Conservation (phyloP, 2,329 filamentous ascomycete species). For the Colletotrichum destructivum region DNA sequence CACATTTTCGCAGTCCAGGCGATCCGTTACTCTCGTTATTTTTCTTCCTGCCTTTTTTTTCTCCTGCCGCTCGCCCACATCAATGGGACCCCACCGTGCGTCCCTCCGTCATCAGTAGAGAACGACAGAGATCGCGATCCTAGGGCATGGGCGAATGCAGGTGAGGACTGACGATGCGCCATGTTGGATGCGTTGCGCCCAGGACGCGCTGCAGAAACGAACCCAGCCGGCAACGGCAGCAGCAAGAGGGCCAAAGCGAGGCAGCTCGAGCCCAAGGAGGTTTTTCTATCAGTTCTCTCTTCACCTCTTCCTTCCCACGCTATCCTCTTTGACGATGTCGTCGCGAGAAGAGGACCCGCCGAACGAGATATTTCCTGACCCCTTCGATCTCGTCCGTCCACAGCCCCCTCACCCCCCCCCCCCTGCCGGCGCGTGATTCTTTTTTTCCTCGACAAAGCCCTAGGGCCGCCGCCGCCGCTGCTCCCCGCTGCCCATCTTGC, state of each 20-base stretch:
- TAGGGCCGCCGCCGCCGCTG: background rate
- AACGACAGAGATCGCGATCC: slow-evolving; percentile 29
- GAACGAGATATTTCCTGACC: slow-evolving; percentile 10
- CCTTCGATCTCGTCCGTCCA: background rate
- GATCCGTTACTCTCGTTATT: background rate
- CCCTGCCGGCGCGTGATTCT: slow-evolving; percentile 16
- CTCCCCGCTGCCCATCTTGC: background rate
- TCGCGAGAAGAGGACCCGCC: slow-evolving; percentile 29
- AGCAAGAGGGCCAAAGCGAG: slow-evolving; percentile 24
- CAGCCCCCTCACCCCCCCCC: background rate
- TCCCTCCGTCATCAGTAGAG: slow-evolving; percentile 28
- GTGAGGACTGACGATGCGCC: slow-evolving; percentile 41
- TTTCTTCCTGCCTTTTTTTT: background rate
- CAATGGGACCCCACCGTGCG: slow-evolving; percentile 13
- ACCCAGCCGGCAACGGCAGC: too few relatives aligned
- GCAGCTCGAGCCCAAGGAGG: background rate
- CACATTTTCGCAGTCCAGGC: slow-evolving; percentile 1
- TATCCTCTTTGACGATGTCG: slow-evolving; percentile 38
- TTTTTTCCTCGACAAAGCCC: slow-evolving; percentile 2
- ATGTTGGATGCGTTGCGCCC: slow-evolving; percentile 19
- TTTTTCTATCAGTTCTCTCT: background rate
- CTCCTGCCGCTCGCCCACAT: slow-evolving; percentile 14
- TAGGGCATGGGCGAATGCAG: slow-evolving; percentile 24
- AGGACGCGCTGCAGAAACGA: slow-evolving; percentile 34
- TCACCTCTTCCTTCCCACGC: slow-evolving; percentile 6